Evolutionary conservation across 192 early-diverging fungal species (phyloP), one percentile per base, ranked within the genome.

Genomic region (Backusella australiensis): DNA sequence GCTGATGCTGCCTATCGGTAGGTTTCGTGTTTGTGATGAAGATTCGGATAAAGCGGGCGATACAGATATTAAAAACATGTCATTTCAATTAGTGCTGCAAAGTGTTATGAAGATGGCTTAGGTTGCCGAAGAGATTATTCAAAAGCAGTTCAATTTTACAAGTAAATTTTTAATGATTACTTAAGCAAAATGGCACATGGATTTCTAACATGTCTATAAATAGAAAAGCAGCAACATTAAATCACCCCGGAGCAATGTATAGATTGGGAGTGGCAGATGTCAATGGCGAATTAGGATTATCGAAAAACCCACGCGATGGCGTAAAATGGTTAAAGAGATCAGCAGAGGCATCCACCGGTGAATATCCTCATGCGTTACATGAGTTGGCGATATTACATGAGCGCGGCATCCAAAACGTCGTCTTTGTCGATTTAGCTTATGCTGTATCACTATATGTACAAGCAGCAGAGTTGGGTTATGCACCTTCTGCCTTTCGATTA

Each of bases 131-230:
- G 87, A 78, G 85, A 87, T 67, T 77, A 73, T 71, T 77, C 86
- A n/a, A 85, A 89, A 32, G 88, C 93, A n/a, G 78, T 89, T 67
- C 86, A 90, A 52, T 92, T 93, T 71, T 95, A 94, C 78, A 89
- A 82, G 89, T 90, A 85, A 75, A 15, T 32, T 17, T 3, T 35
- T 21, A 41, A 12, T 34, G 38, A 46, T 36, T 39, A 39, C 38
- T 11, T 39, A 7, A 39, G 38, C 38, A 39, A 39, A 39, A 39
- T 39, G 38, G 38, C 38, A 39, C 38, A 39, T 39, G 38, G 38
- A 39, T 39, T 32, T 44, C 35, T 41, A 71, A 70, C 26, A 14
- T 32, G 32, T 19, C 63, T 67, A 52, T 67, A 70, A 66, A 69
- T 77, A 90, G 89, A 72, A 91, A 90, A 81, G 87, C 91, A 7